Base-by-base conservation (phyloP, 2,329 filamentous ascomycete species). In the Hypoxylon sp. region DNA sequence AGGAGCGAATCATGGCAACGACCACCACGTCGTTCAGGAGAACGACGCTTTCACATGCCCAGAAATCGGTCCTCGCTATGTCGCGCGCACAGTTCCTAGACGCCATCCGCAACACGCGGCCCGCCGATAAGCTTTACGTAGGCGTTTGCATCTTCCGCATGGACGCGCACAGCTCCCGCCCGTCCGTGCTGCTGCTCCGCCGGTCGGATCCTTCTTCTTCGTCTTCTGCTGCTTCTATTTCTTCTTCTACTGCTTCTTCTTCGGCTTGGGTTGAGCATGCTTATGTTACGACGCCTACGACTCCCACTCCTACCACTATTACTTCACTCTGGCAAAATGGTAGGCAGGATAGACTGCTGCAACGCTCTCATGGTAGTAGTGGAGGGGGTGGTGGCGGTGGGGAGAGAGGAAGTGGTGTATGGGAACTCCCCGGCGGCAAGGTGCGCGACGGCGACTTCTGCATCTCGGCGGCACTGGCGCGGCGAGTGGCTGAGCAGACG, bases 61-160 rank as follows among this genome's bases (percentile, higher is more conserved):
- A 78, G 54, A 78, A 77, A 60, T 63, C 66, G 44, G 70, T 75
- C 10, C 68, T 78, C 9, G 75, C 76, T 59, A 78, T 78, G 76
- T 78, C 76, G 22, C 73, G 74, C n/a, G 69, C 70, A 22, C 70
- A 75, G 62, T 78, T 72, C 60, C 65, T 77, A n/a, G 63, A 51
- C 50, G 67, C 62, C 17, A 71, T 67, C 54, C 54, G 47, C 26
- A 39, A 60, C 47, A 17, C 42, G 35, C 50, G 66, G 47, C 54
- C 67, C 39, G 61, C 61, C 3, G 69, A 74, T 44, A 72, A 64
- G 58, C 68, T 78, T 0, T 71, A 66, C 19, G 72, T 77, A 0
- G 74, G 75, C 44, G 73, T 74, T 10, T 77, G 74, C 66, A 72
- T 78, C 59, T 75, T 77, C 59, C 75, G 72, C 39, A 71, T 74